Evolutionary conservation across 768 basidiomycete species (phyloP).

Genomic region (Pleurotus giganteus): DNA sequence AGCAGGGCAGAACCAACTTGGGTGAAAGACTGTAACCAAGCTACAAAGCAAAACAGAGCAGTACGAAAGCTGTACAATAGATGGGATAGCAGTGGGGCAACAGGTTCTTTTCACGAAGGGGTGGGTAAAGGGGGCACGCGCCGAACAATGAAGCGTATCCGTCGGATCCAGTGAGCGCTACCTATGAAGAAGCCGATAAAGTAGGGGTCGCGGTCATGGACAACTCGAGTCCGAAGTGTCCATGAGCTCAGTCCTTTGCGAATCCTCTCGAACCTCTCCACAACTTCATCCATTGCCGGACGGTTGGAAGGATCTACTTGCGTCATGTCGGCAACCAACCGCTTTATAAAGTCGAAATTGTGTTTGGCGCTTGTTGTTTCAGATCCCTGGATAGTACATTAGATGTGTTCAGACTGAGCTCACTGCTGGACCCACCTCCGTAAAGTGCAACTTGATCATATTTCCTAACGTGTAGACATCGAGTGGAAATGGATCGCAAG

Average conservation of each 20-base stretch:
- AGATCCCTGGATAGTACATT: slow-evolving; percentile 1
- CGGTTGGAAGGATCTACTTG: slow-evolving; percentile 26
- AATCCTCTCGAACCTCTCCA: slow-evolving; percentile 21
- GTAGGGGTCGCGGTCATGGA: slow-evolving; percentile 12
- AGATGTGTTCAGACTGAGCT: neutral
- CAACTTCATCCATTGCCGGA: slow-evolving; percentile 30
- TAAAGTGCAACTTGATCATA: slow-evolving; percentile 22
- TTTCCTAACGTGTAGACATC: slow-evolving; percentile 35
- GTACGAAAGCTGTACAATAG: no score
- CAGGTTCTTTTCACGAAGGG: no score
- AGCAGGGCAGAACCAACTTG: no score
- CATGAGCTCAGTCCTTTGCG: slow-evolving; percentile 9
- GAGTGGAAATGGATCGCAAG: slow-evolving; percentile 28
- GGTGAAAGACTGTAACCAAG: no score
- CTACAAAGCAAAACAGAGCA: no score
- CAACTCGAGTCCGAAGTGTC: slow-evolving; percentile 29
- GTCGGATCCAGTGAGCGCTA: slow-evolving; percentile 22
- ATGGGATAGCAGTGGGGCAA: no score
- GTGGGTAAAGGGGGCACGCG: slow-evolving; percentile 19
- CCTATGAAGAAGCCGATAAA: slow-evolving; percentile 11
- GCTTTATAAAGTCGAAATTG: slow-evolving; percentile 19
- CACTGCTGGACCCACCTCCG: no score
- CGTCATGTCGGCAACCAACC: slow-evolving; percentile 17
- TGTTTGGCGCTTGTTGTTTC: neutral
- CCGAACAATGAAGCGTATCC: slow-evolving; percentile 15